Base-by-base conservation (phyloP, 108 stramenopile species). In the Fragilariopsis cylindrus region DNA sequence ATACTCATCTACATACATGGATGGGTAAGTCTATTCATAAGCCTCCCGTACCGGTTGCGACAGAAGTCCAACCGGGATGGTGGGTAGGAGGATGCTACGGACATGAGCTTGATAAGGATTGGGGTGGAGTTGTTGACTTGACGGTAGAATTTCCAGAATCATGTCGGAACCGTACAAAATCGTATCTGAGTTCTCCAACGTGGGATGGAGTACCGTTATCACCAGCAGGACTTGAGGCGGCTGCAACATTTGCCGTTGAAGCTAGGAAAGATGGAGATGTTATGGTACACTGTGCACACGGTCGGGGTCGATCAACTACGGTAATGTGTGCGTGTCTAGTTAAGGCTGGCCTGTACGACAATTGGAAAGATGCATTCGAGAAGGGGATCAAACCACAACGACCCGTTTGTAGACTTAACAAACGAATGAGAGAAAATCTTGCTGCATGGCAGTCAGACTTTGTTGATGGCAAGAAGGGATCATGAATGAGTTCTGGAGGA, bases 81-180 rank as follows among this genome's bases (percentile, higher is more conserved):
- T 96, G 89, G 88, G 85, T 96, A 43, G 95, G 95, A 40, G 92
- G 94, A 48, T 90, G 90, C 75, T 85, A 92, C 72, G 84, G 82
- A 21, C 71, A 96, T 73, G 81, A 88, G 76, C 83, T 96, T 15
- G 47, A 48, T 13, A 91, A 82, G 74, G 76, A 90, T 16, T 96
- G 92, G 92, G 91, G 87, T 5, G 89, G 91, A 6, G 81, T 93
- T 21, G 80, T 96, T 49, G 95, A 96, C 76, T 68, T 92, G 47
- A 96, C 95, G 5, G 95, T 96, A 8, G 95, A 96, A 70, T 96
- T 96, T 69, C 92, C 92, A 4, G 95, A 96, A 65, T 56, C 54
- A 18, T 92, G 90, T 60, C 76, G 83, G 48, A 72, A 86, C 41
- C 52, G 78, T 42, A 92, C 90, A 1, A 69, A 81, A 60, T 70